Percentiles rank a stretch among this genome's conserved stretches.
phyloP scores from a whole-genome alignment of 306 rosid species.

The Inga laurina region DNA sequence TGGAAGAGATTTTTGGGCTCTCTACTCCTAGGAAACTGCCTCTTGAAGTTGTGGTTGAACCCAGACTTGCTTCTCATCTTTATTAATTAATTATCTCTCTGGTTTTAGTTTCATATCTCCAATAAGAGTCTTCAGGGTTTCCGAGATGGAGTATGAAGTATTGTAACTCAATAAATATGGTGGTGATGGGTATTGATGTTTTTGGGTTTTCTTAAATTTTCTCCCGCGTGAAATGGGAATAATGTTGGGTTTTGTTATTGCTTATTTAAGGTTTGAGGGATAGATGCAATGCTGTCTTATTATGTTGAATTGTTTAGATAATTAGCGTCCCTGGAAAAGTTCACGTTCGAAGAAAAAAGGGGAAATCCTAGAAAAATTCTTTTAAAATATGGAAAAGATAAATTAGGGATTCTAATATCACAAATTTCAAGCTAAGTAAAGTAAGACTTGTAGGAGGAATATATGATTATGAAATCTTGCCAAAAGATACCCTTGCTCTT shows the following conservation, averaged over 20 bases:
- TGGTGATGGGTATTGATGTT: neutral
- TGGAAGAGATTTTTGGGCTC: slow-evolving; percentile 76
- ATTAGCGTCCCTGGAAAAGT: no score
- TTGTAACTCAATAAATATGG: neutral
- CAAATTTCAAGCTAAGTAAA: no score
- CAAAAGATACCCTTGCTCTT: no score
- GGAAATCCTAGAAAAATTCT: no score
- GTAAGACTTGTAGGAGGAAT: no score
- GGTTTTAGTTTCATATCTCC: neutral
- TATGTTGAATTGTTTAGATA: no score
- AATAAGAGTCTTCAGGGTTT: neutral
- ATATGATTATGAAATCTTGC: no score
- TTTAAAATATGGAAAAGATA: no score
- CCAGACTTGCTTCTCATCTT: slow-evolving; percentile 64
- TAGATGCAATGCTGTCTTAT: no score
- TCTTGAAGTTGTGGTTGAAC: slow-evolving; percentile 43
- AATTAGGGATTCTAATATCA: no score
- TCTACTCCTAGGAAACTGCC: slow-evolving; percentile 67
- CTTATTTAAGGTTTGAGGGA: no score
- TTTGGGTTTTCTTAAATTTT: neutral
- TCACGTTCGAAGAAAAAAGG: no score
- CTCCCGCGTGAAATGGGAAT: neutral
- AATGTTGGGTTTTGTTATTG: neutral
- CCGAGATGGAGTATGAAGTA: neutral
- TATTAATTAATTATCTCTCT: slow-evolving; percentile 21